Evolutionary conservation across 208 protist genomes (phyloP).

Genomic region (Naegleria lovaniensis): DNA sequence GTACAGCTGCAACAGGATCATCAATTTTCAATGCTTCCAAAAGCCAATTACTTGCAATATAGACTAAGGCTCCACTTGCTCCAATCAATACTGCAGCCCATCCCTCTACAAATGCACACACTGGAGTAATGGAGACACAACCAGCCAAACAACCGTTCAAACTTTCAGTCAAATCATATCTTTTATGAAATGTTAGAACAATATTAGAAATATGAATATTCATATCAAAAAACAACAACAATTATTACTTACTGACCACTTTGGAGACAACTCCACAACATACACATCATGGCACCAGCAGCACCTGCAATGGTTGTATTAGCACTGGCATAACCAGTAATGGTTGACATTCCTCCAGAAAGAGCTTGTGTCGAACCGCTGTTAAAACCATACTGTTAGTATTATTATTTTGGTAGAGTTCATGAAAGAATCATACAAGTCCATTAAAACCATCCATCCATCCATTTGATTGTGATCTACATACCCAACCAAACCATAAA

Average conservation of each 20-base stretch:
- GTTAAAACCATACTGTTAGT: background rate
- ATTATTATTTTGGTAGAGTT: background rate
- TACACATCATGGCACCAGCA: background rate
- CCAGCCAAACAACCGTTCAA: constrained; percentile 43
- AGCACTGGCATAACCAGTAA: background rate
- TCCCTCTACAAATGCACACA: constrained; percentile 33
- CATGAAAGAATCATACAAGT: too few species aligned
- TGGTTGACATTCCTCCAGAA: background rate
- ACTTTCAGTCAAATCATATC: background rate
- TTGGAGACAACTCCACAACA: background rate
- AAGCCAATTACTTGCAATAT: constrained; percentile 21
- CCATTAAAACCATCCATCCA: too few species aligned
- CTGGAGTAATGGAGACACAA: constrained; percentile 39
- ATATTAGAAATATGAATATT: background rate
- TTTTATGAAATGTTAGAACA: background rate
- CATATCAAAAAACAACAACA: background rate
- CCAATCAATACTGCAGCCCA: constrained; percentile 38
- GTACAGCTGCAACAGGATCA: constrained; percentile 52
- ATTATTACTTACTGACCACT: background rate
- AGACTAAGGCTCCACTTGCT: constrained; percentile 31
- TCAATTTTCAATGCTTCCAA: constrained; percentile 53
- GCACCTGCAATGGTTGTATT: constrained; percentile 6
- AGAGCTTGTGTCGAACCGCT: background rate
- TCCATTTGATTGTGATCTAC: too few species aligned
- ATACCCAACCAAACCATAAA: constrained; percentile 60